Percentiles rank a stretch among this genome's conserved stretches.
These are phyloP conservation scores for Elsinoe perseae DNA, from an alignment of 2,329 filamentous ascomycete genomes.

Conservation along the genomic window DNA sequence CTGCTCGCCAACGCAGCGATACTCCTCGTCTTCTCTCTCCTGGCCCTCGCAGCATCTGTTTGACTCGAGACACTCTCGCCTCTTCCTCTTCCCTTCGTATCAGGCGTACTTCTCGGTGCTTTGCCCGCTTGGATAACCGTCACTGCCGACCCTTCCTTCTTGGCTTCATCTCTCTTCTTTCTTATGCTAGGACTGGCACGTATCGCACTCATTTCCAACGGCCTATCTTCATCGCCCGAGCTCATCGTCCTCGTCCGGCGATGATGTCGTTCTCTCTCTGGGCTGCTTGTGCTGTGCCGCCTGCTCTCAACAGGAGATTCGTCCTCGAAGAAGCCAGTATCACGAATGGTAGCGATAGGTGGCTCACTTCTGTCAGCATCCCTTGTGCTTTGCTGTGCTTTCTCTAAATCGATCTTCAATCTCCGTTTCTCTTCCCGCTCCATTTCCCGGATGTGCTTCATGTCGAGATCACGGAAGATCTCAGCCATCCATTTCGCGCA, in stretches of 20 bases:
- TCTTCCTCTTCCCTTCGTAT: slow-evolving; percentile 16
- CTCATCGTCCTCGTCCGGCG: slow-evolving; percentile 48
- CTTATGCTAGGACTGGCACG: slow-evolving; percentile 8
- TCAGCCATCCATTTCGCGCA: slow-evolving; percentile 76
- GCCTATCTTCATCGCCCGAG: slow-evolving; percentile 70
- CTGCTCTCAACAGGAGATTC: slow-evolving; percentile 11
- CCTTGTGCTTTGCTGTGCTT: slow-evolving; percentile 19
- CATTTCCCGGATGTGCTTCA: slow-evolving; percentile 28
- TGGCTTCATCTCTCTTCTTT: slow-evolving; percentile 17
- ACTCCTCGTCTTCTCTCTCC: slow-evolving; percentile 32
- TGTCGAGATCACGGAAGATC: slow-evolving; percentile 53
- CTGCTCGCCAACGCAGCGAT: slow-evolving; percentile 41
- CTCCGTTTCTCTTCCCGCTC: slow-evolving; percentile 22
- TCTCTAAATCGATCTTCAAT: slow-evolving; percentile 21
- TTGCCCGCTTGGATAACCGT: slow-evolving; percentile 3
- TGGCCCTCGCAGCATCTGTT: slow-evolving; percentile 22
- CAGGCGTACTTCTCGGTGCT: slow-evolving; percentile 13
- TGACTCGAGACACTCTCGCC: slow-evolving; percentile 18
- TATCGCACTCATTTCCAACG: slow-evolving; percentile 64
- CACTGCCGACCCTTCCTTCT: slow-evolving; percentile 7
- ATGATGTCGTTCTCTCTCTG: slow-evolving; percentile 34
- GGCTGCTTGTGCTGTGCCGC: slow-evolving; percentile 1
- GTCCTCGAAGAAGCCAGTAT: slow-evolving; percentile 16
- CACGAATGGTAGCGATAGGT: not conserved
- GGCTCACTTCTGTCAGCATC: slow-evolving; percentile 16